Evolutionary conservation across 495 filamentous ascomycete genomes (phyloP).

Genomic region (Cladorrhinum samala): DNA sequence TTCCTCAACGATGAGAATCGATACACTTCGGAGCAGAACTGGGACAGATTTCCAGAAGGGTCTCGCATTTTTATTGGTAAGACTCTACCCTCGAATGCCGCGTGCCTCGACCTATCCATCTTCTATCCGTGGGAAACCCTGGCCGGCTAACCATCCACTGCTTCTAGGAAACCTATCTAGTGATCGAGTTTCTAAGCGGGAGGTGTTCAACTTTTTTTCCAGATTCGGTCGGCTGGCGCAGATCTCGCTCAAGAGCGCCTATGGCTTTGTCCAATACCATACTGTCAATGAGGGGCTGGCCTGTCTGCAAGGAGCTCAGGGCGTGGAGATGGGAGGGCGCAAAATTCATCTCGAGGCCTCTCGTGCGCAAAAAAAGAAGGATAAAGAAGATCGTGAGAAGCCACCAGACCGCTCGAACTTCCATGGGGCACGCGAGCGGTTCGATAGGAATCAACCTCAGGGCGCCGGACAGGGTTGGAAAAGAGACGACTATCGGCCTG

Average conservation of each 20-base stretch:
- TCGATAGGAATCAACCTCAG: constrained; percentile 32
- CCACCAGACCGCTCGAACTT: constrained; percentile 27
- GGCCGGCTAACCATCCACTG: neutral
- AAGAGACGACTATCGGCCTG: constrained; percentile 63
- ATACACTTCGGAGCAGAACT: constrained; percentile 44
- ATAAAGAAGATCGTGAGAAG: constrained; percentile 42
- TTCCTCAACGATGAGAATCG: constrained; percentile 73
- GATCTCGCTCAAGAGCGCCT: constrained; percentile 93
- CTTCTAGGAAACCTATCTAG: constrained; percentile 82
- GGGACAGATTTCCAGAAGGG: constrained; percentile 84
- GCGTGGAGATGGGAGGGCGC: constrained; percentile 67
- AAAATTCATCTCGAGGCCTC: constrained; percentile 94
- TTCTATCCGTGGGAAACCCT: neutral
- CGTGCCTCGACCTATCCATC: constrained; percentile 26
- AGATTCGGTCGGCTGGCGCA: constrained; percentile 84
- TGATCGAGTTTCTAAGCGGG: constrained; percentile 87
- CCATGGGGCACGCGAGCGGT: constrained; percentile 22
- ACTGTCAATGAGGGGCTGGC: constrained; percentile 63
- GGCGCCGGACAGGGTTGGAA: constrained; percentile 19
- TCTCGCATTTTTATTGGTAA: constrained; percentile 89
- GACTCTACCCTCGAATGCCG: too few relatives aligned
- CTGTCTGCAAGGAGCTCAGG: constrained; percentile 73
- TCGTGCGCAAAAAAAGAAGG: constrained; percentile 72
- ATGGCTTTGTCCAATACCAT: constrained; percentile 94
- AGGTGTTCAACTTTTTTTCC: constrained; percentile 85